Base-by-base conservation (phyloP, 2,329 filamentous ascomycete genomes). In the Pseudogymnoascus sp. region DNA sequence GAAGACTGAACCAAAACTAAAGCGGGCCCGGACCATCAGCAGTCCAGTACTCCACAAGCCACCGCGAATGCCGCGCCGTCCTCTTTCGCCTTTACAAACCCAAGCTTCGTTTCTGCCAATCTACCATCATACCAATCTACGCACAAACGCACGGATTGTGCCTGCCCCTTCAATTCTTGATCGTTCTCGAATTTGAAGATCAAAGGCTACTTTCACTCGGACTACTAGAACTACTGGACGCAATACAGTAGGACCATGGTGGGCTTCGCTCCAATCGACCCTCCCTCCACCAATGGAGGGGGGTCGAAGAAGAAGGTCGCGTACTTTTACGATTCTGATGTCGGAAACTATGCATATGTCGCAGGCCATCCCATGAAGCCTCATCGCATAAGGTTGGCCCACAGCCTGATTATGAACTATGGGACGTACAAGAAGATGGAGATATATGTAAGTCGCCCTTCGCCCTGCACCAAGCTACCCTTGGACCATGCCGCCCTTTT, bases 301-400 rank as follows among this genome's bases (percentile, higher is more conserved):
- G 76, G 76, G 25, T 77, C 78, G 67, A 82, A 82, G 72, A 96
- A 94, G 77, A 91, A 93, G 72, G 90, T 97, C 62, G 93, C 93
- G 61, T 97, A 97, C 77, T 97, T 97, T 75, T 97, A 97, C 81
- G 93, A 97, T 73, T 95, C 90, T 2, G 93, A 97, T 76, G 94
- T 97, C 72, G 93, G 93, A 66, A 97, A 97, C 75, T 97, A 97
- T 79, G 92, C 93, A 73, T 97, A 97, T 72, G 91, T 96, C 62
- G 91, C 91, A 64, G 91, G 91, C 18, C 94, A 99, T 78, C 94
- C 94, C 41, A 99, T 99, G 94, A 99, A 99, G 76, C 94, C 94
- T 65, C 96, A 96, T 83, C 88, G 94, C 20, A 87, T 99, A 69
- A 91, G 92, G 18, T 78, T 99, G 67, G 95, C 94, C 58, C 96